Percentiles rank a stretch among this genome's conserved stretches.
Conservation (phyloP, 768 basidiomycete genomes). For the Mycena latifolia region DNA sequence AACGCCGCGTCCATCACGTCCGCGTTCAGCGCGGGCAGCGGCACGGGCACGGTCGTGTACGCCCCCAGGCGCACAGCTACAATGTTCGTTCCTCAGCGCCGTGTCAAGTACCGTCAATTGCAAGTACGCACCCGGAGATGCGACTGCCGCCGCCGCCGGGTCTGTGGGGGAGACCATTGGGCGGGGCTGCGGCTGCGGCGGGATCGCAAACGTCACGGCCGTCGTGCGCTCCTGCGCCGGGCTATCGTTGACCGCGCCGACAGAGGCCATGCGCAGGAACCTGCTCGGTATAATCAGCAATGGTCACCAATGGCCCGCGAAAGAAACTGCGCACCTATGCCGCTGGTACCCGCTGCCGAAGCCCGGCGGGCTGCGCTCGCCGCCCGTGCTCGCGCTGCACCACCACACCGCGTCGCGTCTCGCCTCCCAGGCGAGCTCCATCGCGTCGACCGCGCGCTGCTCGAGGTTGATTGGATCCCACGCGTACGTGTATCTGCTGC, state of each 20-base stretch:
- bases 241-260: constrained; percentile 7
- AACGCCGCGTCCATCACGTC: constrained; percentile 93
- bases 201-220: constrained; percentile 28
- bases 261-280: constrained; percentile 86
- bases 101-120: too few species aligned
- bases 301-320: not conserved
- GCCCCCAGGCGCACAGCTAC: constrained; percentile 40
- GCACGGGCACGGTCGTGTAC: constrained; percentile 73
- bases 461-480: constrained; percentile 88
- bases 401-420: constrained; percentile 93
- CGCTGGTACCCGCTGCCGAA: constrained; percentile 88
- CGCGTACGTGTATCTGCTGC: constrained; percentile 80
- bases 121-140: too few species aligned
- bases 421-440: constrained; percentile 91
- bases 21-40: constrained; percentile 73
- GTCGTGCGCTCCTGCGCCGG: constrained; percentile 24
- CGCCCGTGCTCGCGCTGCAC: constrained; percentile 97
- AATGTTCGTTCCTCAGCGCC: not conserved
- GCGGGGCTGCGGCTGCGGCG: constrained; percentile 41
- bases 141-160: too few species aligned
- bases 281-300: constrained; percentile 32
- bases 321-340: constrained; percentile 67
- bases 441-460: constrained; percentile 81
- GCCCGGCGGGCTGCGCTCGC: constrained; percentile 88
- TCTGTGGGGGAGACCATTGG: not conserved